Base-by-base conservation (phyloP, 2,329 filamentous ascomycete species). In the Pestalotiopsis sp. region DNA sequence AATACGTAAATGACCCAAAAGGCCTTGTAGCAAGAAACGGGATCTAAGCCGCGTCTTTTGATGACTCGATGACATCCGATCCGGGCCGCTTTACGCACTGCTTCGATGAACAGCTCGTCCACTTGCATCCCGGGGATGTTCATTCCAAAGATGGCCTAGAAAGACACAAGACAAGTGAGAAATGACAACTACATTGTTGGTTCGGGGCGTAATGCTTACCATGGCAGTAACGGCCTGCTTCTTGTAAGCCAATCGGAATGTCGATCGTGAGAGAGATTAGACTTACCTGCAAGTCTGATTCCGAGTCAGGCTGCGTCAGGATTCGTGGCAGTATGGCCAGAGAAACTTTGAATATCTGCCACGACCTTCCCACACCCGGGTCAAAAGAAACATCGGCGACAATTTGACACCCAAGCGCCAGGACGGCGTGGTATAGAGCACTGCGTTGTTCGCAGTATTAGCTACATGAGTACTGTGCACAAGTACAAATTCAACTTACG, bases 1-100 rank as follows among this genome's bases (percentile, higher is more conserved):
- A 66, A 20, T 3, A 60, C 31, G 36, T 66, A 66, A 23, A 66
- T 60, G 9, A 60, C 64, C 64, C 56, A 60, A 36, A 66, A 66
- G 7, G 64, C 25, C 20, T 56, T 66, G 20, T 66, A 60, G 31
- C 59, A 62, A 6, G 25, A 20, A 7, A 56, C 31, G 4, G 64
- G 20, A 20, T 66, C 64, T 14, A 56, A 17, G 17, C 25, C 64
- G 6, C 64, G 13, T 49, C 25, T n/a, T n/a, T 38, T 39, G 52
- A 60, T 66, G 52, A 59, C 56, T 6, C 56, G 64, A 38, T 59
- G 36, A 23, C 20, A 66, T 17, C 56, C 56, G 12, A 66, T 23
- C 5, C 56, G 52, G 6, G 20, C 58, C 9, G 64, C 52, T 60
- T 41, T 41, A 7, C 64, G 31, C 23, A 38, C 64, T 3, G 64